phyloP scores from a whole-genome alignment of 177 flowering plant species.

The Telopea speciosissima region DNA sequence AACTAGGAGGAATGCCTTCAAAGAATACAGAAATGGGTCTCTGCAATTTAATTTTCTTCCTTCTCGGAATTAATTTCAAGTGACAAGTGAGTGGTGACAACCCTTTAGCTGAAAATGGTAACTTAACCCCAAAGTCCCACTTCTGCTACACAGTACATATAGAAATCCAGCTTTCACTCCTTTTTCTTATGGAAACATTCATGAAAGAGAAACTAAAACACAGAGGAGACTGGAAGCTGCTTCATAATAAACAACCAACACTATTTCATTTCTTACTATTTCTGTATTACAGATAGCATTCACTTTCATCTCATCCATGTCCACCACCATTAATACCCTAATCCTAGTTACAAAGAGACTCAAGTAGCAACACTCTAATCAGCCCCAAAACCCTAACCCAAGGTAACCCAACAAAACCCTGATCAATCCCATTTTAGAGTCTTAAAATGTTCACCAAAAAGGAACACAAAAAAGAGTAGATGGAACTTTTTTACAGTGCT shows the following conservation, averaged over 20 bases:
- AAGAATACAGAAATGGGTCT: too few species aligned
- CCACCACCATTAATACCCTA: neutral
- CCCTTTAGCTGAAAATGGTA: too few species aligned
- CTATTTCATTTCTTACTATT: neutral
- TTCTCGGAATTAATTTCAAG: too few species aligned
- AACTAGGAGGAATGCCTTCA: too few species aligned
- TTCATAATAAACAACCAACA: constrained; percentile 6
- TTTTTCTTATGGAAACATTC: too few species aligned
- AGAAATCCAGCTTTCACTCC: too few species aligned
- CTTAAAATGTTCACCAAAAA: neutral
- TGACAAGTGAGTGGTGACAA: too few species aligned
- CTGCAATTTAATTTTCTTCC: too few species aligned
- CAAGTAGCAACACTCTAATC: neutral
- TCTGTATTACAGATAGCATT: too few species aligned
- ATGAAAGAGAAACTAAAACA: constrained; percentile 6
- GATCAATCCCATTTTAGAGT: neutral
- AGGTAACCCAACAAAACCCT: neutral
- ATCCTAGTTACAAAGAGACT: neutral
- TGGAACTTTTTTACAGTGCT: neutral
- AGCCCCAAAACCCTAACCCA: neutral
- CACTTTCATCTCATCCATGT: neutral
- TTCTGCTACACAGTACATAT: too few species aligned
- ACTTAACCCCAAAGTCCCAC: too few species aligned
- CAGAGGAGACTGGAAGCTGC: constrained; percentile 7
- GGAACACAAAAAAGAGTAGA: neutral